phyloP scores from a whole-genome alignment of 208 protist genomes.

The Acanthamoeba royreba region DNA sequence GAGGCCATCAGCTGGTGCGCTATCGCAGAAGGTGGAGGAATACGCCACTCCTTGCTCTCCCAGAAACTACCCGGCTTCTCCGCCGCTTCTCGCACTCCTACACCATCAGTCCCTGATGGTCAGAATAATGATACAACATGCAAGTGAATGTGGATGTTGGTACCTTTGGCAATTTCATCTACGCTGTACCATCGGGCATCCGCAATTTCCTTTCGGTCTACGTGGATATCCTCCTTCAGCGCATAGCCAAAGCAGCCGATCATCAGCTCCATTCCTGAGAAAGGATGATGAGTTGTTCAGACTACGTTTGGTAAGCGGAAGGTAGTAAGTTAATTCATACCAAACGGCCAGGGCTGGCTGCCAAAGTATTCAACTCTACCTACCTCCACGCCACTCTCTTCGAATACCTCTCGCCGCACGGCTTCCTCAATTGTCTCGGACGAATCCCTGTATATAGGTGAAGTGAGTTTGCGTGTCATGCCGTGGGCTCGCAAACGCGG shows the following conservation, averaged over 20 bases:
- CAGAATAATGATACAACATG: background rate
- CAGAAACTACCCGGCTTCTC: background rate
- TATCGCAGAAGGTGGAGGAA: background rate
- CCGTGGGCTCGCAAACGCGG: too few species aligned
- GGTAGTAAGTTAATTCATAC: too few species aligned
- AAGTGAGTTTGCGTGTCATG: too few species aligned
- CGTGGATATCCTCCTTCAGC: background rate
- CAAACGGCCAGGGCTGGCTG: background rate
- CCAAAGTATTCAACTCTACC: background rate
- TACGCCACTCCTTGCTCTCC: background rate
- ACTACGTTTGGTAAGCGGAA: background rate
- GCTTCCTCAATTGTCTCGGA: background rate
- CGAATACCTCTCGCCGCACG: background rate
- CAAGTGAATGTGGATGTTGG: background rate
- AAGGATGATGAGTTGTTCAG: too few species aligned
- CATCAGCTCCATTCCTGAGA: background rate
- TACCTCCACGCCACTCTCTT: background rate
- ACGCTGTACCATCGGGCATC: background rate
- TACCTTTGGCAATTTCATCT: background rate
- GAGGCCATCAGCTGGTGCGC: background rate
- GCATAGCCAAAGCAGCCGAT: background rate
- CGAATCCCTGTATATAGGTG: background rate
- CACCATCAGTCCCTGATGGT: background rate
- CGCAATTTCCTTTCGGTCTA: background rate
- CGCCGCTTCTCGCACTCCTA: background rate